Conservation (phyloP, 2,329 filamentous ascomycete genomes). For the Trichoderma arundinaceum region DNA sequence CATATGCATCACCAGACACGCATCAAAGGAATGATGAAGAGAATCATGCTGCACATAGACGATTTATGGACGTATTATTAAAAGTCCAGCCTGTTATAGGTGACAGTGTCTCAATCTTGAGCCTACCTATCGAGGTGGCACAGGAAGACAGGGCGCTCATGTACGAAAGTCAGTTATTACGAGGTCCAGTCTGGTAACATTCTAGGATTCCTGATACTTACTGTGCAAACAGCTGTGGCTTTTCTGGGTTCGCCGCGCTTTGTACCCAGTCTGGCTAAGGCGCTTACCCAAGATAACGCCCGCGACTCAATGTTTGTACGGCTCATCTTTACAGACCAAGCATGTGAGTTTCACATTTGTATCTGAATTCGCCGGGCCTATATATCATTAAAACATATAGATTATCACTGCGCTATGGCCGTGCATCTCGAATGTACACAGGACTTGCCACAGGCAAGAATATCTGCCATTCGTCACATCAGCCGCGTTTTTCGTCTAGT, state of each 20-base stretch:
- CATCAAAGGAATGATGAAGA: not conserved
- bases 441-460: not conserved
- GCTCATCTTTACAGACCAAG: slow-evolving; percentile 13
- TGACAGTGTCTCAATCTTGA: not conserved
- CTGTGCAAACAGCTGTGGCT: not conserved
- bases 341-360: not conserved
- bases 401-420: slow-evolving; percentile 5
- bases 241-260: not conserved
- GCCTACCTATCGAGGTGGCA: slow-evolving; percentile 1
- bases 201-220: not conserved
- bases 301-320: not conserved
- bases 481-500: not conserved
- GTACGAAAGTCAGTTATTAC: not conserved
- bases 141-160: slow-evolving; percentile 3
- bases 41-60: too few relatives aligned
- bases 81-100: not conserved
- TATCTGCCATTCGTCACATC: not conserved
- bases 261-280: not conserved
- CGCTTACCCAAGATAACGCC: not conserved
- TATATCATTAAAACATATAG: not conserved
- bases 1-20: not conserved
- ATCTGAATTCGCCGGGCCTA: not conserved
- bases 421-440: not conserved
- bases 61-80: not conserved
- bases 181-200: too few relatives aligned